Evolutionary conservation across 345 rosid genomes (phyloP).

Genomic region (Gossypium raimondii): DNA sequence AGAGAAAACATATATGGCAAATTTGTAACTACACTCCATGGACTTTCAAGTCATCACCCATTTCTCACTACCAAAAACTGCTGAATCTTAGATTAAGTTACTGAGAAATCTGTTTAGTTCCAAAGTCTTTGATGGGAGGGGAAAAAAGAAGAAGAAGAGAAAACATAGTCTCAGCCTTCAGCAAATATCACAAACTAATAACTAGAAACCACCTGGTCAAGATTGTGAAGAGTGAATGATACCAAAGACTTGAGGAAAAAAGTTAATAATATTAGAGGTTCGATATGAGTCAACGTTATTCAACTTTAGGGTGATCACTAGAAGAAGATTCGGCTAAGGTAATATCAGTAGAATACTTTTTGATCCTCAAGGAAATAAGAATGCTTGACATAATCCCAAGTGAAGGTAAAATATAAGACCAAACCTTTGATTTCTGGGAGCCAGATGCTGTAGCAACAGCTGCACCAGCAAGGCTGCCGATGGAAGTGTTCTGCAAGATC

Average conservation of each 20-base stretch:
- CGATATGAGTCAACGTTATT: conserved; percentile 20
- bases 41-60: neutral
- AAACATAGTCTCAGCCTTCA: neutral
- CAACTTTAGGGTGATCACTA: conserved; percentile 11
- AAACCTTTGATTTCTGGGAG: conserved; percentile 47
- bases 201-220: neutral
- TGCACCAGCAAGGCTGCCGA: conserved; percentile 94
- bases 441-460: conserved; percentile 76
- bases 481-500: conserved; percentile 93
- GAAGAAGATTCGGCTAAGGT: conserved; percentile 30
- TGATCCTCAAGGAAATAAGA: conserved; percentile 69
- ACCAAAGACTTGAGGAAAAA: neutral
- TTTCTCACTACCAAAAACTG: neutral
- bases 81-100: neutral
- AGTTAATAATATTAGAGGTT: neutral
- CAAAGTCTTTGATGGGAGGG: neutral
- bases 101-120: neutral
- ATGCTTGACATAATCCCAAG: conserved; percentile 77
- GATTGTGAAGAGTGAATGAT: neutral
- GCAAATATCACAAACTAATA: neutral
- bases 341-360: conserved; percentile 59
- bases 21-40: neutral
- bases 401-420: conserved; percentile 70
- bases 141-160: neutral
- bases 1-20: neutral